A percentile compares a stretch with the other conserved stretches of the same genome.
Conservation (phyloP, 768 basidiomycete genomes). For the Suillus subaureus region DNA sequence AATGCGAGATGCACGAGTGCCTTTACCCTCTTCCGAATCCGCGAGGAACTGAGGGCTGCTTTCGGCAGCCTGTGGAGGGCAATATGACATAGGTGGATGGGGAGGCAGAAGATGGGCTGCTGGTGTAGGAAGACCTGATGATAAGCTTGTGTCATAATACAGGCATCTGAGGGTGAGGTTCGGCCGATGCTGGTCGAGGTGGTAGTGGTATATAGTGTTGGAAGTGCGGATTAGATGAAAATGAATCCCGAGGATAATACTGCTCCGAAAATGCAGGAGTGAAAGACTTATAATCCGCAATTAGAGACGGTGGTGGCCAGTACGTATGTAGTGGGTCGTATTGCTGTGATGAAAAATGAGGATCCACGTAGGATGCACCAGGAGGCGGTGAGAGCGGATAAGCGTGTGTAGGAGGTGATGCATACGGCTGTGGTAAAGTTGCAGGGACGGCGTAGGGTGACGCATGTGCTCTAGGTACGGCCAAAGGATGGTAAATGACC, state of each 20-base stretch:
- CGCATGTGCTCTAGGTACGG: slow-evolving; percentile 44
- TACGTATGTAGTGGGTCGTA: neutral
- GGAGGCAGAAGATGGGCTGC: slow-evolving; percentile 31
- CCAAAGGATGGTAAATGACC: slow-evolving; percentile 63
- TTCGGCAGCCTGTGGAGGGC: slow-evolving; percentile 15
- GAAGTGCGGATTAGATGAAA: slow-evolving; percentile 11
- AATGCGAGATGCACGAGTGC: slow-evolving; percentile 58
- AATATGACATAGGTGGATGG: slow-evolving; percentile 30
- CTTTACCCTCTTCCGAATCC: slow-evolving; percentile 60
- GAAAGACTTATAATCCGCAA: neutral
- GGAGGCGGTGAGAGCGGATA: slow-evolving; percentile 30
- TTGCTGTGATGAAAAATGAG: slow-evolving; percentile 2
- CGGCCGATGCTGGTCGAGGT: slow-evolving; percentile 58
- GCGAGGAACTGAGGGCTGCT: slow-evolving; percentile 20
- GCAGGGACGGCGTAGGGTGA: slow-evolving; percentile 24
- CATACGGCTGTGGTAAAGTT: slow-evolving; percentile 22
- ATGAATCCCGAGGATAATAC: neutral
- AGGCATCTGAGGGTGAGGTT: slow-evolving; percentile 35
- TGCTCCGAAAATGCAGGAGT: slow-evolving; percentile 3
- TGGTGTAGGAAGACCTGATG: slow-evolving; percentile 40
- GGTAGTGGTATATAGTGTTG: slow-evolving; percentile 40
- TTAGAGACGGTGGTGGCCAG: neutral
- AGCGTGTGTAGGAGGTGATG: slow-evolving; percentile 17
- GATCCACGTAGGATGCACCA: slow-evolving; percentile 6
- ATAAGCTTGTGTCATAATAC: slow-evolving; percentile 30